Percentiles rank a stretch among this genome's conserved stretches.
phyloP scores from a whole-genome alignment of 805 yeast species.

The Wickerhamiella galacta region DNA sequence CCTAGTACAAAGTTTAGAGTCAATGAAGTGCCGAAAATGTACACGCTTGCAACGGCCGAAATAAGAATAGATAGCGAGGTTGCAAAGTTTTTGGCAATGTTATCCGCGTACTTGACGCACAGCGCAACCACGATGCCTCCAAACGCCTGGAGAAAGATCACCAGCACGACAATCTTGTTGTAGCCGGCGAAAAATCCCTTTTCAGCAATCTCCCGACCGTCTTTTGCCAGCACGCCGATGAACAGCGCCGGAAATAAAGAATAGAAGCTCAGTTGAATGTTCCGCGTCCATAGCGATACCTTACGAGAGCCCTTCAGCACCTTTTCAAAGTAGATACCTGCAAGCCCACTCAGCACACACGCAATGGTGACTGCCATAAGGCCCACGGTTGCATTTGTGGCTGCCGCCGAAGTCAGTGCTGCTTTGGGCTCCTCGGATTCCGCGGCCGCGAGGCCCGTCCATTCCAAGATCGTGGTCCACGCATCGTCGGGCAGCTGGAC shows the following conservation, averaged over 20 bases:
- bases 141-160: constrained; percentile 25
- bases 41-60: constrained; percentile 24
- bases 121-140: constrained; percentile 29
- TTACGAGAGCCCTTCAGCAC: constrained; percentile 24
- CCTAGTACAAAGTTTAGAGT: constrained; percentile 23
- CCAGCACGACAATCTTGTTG: constrained; percentile 24
- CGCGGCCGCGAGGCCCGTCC: neutral
- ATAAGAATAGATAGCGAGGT: constrained; percentile 26
- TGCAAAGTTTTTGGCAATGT: constrained; percentile 28
- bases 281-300: constrained; percentile 26
- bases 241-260: constrained; percentile 26
- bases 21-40: constrained; percentile 22
- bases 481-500: constrained; percentile 24
- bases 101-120: constrained; percentile 29
- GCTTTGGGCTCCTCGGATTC: neutral
- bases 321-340: constrained; percentile 29
- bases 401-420: neutral
- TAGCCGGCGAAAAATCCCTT: constrained; percentile 27
- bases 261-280: constrained; percentile 25
- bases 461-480: neutral
- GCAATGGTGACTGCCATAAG: constrained; percentile 24
- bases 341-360: constrained; percentile 25
- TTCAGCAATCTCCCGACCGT: constrained; percentile 21
- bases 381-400: constrained; percentile 15
- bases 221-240: constrained; percentile 23